Base-by-base conservation (phyloP, 108 stramenopile genomes). In the Nannochloropsis oceanica region DNA sequence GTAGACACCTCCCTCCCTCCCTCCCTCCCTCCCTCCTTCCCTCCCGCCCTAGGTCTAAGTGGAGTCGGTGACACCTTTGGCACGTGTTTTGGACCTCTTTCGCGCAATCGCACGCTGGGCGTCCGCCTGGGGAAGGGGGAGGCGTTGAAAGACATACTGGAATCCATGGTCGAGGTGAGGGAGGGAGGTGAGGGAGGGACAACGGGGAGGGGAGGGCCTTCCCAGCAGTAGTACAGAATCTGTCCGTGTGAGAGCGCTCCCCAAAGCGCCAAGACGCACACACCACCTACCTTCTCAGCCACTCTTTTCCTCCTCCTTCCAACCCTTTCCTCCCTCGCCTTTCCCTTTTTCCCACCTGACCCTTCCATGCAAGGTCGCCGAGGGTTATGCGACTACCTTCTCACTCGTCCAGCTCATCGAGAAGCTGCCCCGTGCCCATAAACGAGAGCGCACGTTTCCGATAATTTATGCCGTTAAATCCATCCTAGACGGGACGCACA, bases 41-140 rank as follows among this genome's bases (percentile, higher is more conserved):
- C 59, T 73, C n/a, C 27, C 89, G 95, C 26, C 88, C 96, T 22
- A 95, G 95, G 90, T 90, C 90, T 79, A 93, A 95, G 24, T 96
- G 96, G 97, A 96, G 97, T 18, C 94, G 95, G 10, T 94, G 95
- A 13, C 95, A 96, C 84, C 94, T 94, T 22, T 91, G 95, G 95
- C 26, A 98, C 97, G 25, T 98, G 97, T 87, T 98, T 98, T 82
- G 97, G 97, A 2, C 97, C 97, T 14, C 91, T 98, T 73, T 95
- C 95, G 12, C 92, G 97, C 11, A 98, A 98, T 89, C 93, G 97
- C 26, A 92, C 93, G 81, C 94, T 96, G 87, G 97, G 97, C 13
- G 94, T 93, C 83, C 92, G 96, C 26, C 91, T 98, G 12, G 97
- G 96, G 12, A 92, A 95, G 87, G 97, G 97, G 26, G 96, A 98